Evolutionary conservation across 2,329 filamentous ascomycete species (phyloP), one percentile per base, ranked within the genome.

Genomic region (Chaetothyriales sp.): DNA sequence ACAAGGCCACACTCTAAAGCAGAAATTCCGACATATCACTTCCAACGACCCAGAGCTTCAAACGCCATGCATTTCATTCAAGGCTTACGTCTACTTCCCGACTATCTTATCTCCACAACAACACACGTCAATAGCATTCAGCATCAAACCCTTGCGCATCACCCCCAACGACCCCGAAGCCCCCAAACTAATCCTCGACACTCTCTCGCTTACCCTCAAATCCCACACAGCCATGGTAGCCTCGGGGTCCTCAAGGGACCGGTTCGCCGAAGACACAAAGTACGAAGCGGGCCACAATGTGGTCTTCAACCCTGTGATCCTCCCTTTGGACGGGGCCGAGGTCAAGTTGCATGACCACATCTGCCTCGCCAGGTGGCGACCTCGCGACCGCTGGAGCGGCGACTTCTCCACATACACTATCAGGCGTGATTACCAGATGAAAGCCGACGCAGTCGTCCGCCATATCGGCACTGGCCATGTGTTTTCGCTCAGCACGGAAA

Each of bases 21-120:
- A 50, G 43, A 50, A 50, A 33, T 50, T 50, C 22, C 45, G 20
- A 28, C 49, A 45, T 33, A 19, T 50, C 43, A 40, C 37, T 18
- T 40, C 49, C 3, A 45, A 33, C 22, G 22, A 25, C 22, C 22
- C 22, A 6, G 22, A 25, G 22, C 22, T 25, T 6, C 22, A 25
- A 25, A 25, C 3, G 6, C 22, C 22, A 6, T 3, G 22, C 6
- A 6, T 25, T 6, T 3, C 22, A 25, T 25, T 25, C 22, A 25
- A 25, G 6, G 22, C 22, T 6, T 25, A 25, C 22, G 22, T 25
- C 3, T 25, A 25, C 15, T 46, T 50, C 43, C 49, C 49, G n/a
- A 20, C 33, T 25, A 6, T 25, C 2, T 13, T 50, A 5, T n/a
- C 49, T 22, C 7, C 20, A 29, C 7, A 25, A 6, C 49, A 50